phyloP scores from a whole-genome alignment of 2,329 filamentous ascomycete genomes.

The Cytospora paraplurivora region DNA sequence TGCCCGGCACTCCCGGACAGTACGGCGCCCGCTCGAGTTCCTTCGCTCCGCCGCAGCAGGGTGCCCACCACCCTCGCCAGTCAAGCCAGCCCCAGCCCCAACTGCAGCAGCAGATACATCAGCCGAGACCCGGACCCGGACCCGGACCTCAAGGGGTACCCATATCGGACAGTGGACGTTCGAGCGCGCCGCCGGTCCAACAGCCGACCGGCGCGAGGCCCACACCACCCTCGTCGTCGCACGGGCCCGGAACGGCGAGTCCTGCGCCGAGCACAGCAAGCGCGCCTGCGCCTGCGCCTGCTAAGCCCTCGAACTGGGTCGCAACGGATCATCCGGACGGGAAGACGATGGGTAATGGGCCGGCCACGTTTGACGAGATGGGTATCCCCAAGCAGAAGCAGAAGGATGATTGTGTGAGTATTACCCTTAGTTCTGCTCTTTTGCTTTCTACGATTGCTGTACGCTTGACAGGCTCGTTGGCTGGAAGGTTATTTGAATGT shows the following conservation, averaged over 20 bases:
- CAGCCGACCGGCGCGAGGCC: constrained; percentile 27
- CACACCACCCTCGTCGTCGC: constrained; percentile 19
- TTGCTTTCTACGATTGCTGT: background rate
- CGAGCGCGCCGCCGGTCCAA: constrained; percentile 42
- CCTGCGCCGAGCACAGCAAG: constrained; percentile 25
- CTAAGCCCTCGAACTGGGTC: constrained; percentile 11
- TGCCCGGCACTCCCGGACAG: constrained; percentile 32
- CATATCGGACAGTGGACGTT: constrained; percentile 35
- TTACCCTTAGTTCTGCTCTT: background rate
- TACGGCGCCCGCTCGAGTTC: constrained; percentile 20
- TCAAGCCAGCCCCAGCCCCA: constrained; percentile 23
- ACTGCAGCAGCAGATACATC: constrained; percentile 10
- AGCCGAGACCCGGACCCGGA: constrained; percentile 12
- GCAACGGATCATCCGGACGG: constrained; percentile 42
- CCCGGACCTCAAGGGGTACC: constrained; percentile 6
- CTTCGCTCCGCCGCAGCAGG: constrained; percentile 17
- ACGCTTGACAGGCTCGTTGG: too few species aligned
- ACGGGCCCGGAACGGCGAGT: constrained; percentile 19
- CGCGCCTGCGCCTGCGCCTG: constrained; percentile 5
- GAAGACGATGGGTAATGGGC: constrained; percentile 67
- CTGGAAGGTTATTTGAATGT: too few species aligned
- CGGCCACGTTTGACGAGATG: constrained; percentile 98
- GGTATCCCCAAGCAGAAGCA: constrained; percentile 83
- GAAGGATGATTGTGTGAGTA: constrained; percentile 86
- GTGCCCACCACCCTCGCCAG: constrained; percentile 13